Evolutionary conservation across 768 basidiomycete genomes (phyloP).

Genomic region (Phanerochaete sordida): DNA sequence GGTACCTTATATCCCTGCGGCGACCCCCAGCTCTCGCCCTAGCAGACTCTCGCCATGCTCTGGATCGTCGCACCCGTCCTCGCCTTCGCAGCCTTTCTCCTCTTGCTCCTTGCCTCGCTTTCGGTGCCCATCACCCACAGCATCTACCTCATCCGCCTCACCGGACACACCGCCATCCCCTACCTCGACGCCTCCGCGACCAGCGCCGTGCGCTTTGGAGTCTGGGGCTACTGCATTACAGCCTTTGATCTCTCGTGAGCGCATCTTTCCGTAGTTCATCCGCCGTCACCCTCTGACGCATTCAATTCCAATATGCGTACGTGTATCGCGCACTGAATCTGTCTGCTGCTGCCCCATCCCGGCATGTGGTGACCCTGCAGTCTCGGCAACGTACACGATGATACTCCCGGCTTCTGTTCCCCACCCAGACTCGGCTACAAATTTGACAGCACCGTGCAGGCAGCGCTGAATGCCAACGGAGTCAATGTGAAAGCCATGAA

Average conservation of each 20-base stretch:
- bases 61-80: constrained; percentile 37
- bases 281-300: constrained; percentile 16
- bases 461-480: constrained; percentile 36
- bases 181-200: constrained; percentile 32
- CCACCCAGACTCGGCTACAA: constrained; percentile 48
- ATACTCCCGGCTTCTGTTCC: constrained; percentile 41
- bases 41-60: constrained; percentile 16
- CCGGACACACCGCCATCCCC: constrained; percentile 30
- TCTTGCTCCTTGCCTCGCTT: constrained; percentile 59
- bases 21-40: not conserved
- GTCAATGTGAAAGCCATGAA: constrained; percentile 36
- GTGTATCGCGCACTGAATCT: constrained; percentile 1
- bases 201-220: constrained; percentile 47
- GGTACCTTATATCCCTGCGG: not conserved
- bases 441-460: constrained; percentile 47
- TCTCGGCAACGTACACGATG: constrained; percentile 38
- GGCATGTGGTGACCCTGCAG: constrained; percentile 30
- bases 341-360: not conserved
- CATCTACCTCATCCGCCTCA: constrained; percentile 53
- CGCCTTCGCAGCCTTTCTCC: constrained; percentile 50
- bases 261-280: constrained; percentile 6
- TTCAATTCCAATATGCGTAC: not conserved
- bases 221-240: constrained; percentile 63
- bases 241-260: constrained; percentile 42
- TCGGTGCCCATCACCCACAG: constrained; percentile 55